Evolutionary conservation across 129 eudicot genomes (phyloP).

Genomic region (carrot (Daucus carota)): DH1_v3.0 NC_030383.2:2650501-2651000

Average conservation of each 20-base stretch:
- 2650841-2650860: constrained; percentile 12
- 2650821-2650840: constrained; percentile 22
- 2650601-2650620: constrained; percentile 80
- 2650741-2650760: constrained; percentile 29
- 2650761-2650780: constrained; percentile 33
- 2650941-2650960: background rate
- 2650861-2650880: background rate
- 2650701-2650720: constrained; percentile 56
- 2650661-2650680: constrained; percentile 38
- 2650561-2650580: constrained; percentile 75
- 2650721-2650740: constrained; percentile 28
- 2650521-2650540: no score
- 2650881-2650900: background rate
- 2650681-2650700: constrained; percentile 37
- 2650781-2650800: constrained; percentile 24
- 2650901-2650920: constrained; percentile 16
- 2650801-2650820: constrained; percentile 16
- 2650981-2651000: background rate
- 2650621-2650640: constrained; percentile 90
- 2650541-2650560: constrained; percentile 91
- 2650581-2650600: constrained; percentile 99
- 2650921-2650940: constrained; percentile 71
- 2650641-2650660: constrained; percentile 89
- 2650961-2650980: background rate
- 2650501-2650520: background rate